Conservation (phyloP, 805 yeast genomes). For the Saccharomycopsis sp. region DNA sequence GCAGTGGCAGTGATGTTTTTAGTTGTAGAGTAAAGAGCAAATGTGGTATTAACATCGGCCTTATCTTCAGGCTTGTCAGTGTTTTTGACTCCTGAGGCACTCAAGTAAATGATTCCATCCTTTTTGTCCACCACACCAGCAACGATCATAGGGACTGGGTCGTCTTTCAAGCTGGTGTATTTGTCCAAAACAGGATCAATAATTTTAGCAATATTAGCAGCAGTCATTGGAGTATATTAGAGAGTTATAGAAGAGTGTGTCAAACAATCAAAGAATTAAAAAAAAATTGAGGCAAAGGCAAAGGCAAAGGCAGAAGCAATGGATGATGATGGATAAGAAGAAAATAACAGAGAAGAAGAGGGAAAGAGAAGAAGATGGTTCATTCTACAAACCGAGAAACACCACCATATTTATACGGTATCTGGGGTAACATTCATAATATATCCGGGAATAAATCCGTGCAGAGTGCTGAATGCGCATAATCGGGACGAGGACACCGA, state of each 20-base stretch:
- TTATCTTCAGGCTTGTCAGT: constrained; percentile 8
- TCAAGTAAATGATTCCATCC: constrained; percentile 20
- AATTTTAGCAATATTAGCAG: background rate
- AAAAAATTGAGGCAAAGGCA: background rate
- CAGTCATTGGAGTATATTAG: background rate
- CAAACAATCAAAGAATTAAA: background rate
- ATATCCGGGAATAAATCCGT: too few species aligned
- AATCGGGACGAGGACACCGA: too few species aligned
- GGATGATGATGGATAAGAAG: too few species aligned
- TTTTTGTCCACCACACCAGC: constrained; percentile 22
- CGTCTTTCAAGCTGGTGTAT: constrained; percentile 16
- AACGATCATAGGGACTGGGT: constrained; percentile 20
- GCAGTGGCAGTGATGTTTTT: constrained; percentile 30
- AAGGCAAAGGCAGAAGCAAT: too few species aligned
- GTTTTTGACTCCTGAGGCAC: constrained; percentile 20
- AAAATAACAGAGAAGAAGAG: too few species aligned
- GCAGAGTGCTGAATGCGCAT: too few species aligned
- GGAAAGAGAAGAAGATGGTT: too few species aligned
- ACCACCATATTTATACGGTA: background rate
- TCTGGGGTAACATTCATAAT: too few species aligned
- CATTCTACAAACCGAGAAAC: too few species aligned
- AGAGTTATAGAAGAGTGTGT: background rate
- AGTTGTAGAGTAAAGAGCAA: constrained; percentile 30
- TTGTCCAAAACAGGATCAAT: constrained; percentile 17
- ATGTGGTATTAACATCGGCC: constrained; percentile 23